Base-by-base conservation (phyloP, 1,139 yeast genomes). In the Yamadazyma sp. region DNA sequence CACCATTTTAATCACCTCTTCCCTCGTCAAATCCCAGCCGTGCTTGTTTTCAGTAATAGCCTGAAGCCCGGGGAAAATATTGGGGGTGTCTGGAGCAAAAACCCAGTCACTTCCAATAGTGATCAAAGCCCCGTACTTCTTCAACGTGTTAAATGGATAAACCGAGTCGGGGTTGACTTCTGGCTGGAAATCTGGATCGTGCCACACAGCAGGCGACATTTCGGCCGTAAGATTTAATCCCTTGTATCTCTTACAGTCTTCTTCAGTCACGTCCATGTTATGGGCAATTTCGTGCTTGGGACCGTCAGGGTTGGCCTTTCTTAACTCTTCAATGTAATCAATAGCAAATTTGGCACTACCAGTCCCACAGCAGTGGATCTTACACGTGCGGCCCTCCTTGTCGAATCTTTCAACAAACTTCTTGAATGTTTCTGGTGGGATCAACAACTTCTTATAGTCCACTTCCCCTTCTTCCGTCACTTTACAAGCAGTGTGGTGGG, bases 71-170 rank as follows among this genome's bases (percentile, higher is more conserved):
- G 56, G 57, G 44, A 52, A 52, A 27, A 53, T 50, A 39, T 52
- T 51, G 15, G 57, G 56, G 29, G 55, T 49, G 38, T 52, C 55
- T 15, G 57, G 57, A 25, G 56, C 52, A 41, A 53, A 53, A 8
- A 53, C 57, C 57, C 57, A 53, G 32, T 53, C 57, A 9, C 55
- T 50, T 8, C 57, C 57, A 39, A 53, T 52, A 6, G 57, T 53
- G 23, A 53, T 29, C 24, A 52, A 34, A 14, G 57, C 57, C n/a
- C 57, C 57, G 33, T 43, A 35, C 22, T 51, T 48, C 33, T 51
- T 45, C 34, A 52, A 44, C 18, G 32, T 11, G 34, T 51, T 52
- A 47, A 53, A 53, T 11, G 57, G 57, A 38, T 53, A 53, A n/a
- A 52, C 57, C 8, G 54, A 48, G 16, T 43, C 39, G 3, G 56